phyloP scores from a whole-genome alignment of 805 yeast genomes.

The Citeromyces nyonsensis region DNA sequence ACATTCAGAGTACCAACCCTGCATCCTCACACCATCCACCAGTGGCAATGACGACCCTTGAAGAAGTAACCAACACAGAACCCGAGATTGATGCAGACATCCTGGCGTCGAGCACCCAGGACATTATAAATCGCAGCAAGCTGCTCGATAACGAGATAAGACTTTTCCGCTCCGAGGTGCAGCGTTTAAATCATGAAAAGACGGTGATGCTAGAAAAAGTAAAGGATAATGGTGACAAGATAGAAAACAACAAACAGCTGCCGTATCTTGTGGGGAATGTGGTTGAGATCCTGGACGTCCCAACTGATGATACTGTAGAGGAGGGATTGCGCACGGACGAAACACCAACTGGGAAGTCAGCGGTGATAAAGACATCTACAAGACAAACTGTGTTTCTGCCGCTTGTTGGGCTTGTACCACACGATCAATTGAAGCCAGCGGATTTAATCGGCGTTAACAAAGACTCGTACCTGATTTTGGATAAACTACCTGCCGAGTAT shows the following conservation, averaged over 20 bases:
- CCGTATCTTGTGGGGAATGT: constrained; percentile 96
- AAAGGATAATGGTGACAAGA: constrained; percentile 91
- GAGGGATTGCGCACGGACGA: constrained; percentile 94
- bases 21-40: too few relatives aligned
- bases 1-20: too few relatives aligned
- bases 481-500: constrained; percentile 92
- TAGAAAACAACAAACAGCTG: constrained; percentile 85
- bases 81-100: constrained; percentile 74
- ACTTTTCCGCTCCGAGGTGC: constrained; percentile 84
- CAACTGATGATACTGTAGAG: constrained; percentile 67
- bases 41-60: constrained; percentile 59
- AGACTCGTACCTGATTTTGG: constrained; percentile 86
- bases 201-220: constrained; percentile 85
- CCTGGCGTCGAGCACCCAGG: constrained; percentile 60
- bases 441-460: constrained; percentile 96
- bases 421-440: constrained; percentile 86
- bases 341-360: constrained; percentile 94
- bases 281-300: constrained; percentile 83
- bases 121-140: constrained; percentile 73
- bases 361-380: constrained; percentile 93
- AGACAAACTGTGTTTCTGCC: constrained; percentile 96
- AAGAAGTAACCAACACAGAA: constrained; percentile 53
- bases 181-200: constrained; percentile 84
- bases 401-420: constrained; percentile 88
- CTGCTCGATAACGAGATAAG: constrained; percentile 89